Percentiles rank a stretch among this genome's conserved stretches.
These are phyloP conservation scores for Phoma sp. DNA, from an alignment of 2,329 filamentous ascomycete species.

Conservation along the genomic window DNA sequence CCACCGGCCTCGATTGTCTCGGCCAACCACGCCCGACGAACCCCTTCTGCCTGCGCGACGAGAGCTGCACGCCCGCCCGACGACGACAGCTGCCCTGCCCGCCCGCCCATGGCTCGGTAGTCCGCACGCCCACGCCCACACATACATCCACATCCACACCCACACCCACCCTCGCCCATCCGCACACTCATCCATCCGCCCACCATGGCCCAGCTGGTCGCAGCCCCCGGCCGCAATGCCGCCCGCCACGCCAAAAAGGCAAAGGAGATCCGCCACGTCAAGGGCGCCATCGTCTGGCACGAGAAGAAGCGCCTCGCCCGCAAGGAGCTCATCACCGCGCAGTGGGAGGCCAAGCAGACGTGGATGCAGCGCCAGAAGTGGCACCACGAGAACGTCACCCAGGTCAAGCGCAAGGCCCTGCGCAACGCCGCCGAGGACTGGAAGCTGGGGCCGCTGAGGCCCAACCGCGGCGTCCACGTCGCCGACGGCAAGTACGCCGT, in stretches of 20 bases:
- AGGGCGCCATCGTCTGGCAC: slow-evolving; percentile 44
- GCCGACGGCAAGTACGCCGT: slow-evolving; percentile 67
- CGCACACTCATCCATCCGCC: slow-evolving; percentile 59
- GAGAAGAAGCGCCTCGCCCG: slow-evolving; percentile 37
- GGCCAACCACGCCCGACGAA: no score
- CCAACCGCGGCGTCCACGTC: slow-evolving; percentile 74
- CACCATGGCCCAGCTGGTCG: slow-evolving; percentile 46
- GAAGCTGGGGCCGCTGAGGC: slow-evolving; percentile 78
- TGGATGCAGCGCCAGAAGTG: slow-evolving; percentile 28
- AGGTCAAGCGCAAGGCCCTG: slow-evolving; percentile 57
- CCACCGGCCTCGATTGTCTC: no score
- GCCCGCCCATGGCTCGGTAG: slow-evolving; percentile 38
- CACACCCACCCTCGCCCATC: neutral
- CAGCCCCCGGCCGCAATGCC: slow-evolving; percentile 33
- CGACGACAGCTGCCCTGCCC: neutral
- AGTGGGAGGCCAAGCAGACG: slow-evolving; percentile 40
- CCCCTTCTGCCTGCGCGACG: no score
- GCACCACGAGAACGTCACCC: slow-evolving; percentile 32
- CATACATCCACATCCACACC: no score
- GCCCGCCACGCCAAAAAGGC: slow-evolving; percentile 40
- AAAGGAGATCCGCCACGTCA: slow-evolving; percentile 53
- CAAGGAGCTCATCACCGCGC: slow-evolving; percentile 33
- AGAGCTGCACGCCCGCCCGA: neutral
- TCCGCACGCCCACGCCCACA: slow-evolving; percentile 19
- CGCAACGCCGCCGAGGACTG: slow-evolving; percentile 75